Evolutionary conservation across 2,329 filamentous ascomycete species (phyloP), one percentile per base, ranked within the genome.

Genomic region (Camillea tinctor): DNA sequence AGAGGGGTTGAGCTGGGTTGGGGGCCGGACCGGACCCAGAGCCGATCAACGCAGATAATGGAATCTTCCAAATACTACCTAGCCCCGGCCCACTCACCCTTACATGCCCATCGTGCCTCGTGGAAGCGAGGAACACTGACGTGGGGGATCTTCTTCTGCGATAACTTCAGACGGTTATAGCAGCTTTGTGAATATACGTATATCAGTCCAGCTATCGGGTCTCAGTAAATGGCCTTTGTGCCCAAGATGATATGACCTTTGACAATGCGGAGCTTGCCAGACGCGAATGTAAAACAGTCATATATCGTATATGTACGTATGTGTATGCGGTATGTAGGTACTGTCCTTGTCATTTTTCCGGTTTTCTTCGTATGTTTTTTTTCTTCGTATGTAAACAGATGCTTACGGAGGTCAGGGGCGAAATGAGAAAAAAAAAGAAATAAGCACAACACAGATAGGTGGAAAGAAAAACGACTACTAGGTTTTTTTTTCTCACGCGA

Each of bases 391-490:
- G 61, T 50, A 26, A 54, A 56, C 20, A 53, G 23, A 59, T 49
- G 55, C 56, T 55, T 48, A 53, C 21, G 52, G 50, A 22, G 24
- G 24, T 22, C 30, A 56, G 52, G 51, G 49, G 54, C 50, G 50
- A 58, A 59, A 50, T 26, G 36, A 23, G 30, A 59, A 66, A 49
- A 56, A 53, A 50, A 3, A 40, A 40, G 15, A 40, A 40, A 40
- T 5, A 40, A 40, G 36, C 9, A 40, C 4, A 40, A 13, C 60
- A 54, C 58, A 54, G 60, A 61, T 58, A 48, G 52, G 24, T 5
- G 26, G 24, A 50, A 40, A 22, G 52, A 59, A 40, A 62, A 58
- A 60, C 50, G 63, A 50, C 60, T 57, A 54, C 56, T 52, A 63
- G 62, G 11, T 44, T 17, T 44, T 44, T 17, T 44, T 44, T 44